Conservation (phyloP, 495 filamentous ascomycete species). For the Bacidia rubella region DNA sequence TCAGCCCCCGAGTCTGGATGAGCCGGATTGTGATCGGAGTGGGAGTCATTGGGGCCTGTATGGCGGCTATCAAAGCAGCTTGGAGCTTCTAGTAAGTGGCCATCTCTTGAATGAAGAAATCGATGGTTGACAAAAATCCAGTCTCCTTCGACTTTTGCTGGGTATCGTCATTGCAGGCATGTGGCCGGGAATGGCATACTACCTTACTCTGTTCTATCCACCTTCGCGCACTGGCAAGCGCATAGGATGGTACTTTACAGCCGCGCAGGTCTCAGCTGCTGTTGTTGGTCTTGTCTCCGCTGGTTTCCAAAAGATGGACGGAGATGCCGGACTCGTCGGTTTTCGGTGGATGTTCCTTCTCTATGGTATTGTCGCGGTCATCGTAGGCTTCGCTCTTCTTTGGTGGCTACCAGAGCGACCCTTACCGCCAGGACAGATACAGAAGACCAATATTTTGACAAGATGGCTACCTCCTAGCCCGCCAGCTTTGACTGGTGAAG, state of each 20-base stretch:
- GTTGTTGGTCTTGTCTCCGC: slow-evolving; percentile 84
- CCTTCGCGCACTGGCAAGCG: slow-evolving; percentile 74
- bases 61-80: slow-evolving; percentile 63
- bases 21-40: slow-evolving; percentile 80
- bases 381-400: slow-evolving; percentile 56
- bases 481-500: slow-evolving; percentile 62
- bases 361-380: slow-evolving; percentile 61
- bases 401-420: slow-evolving; percentile 90
- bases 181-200: slow-evolving; percentile 94
- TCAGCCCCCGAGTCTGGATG: slow-evolving; percentile 87
- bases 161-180: slow-evolving; percentile 84
- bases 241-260: slow-evolving; percentile 82
- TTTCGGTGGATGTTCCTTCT: slow-evolving; percentile 95
- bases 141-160: slow-evolving; percentile 69
- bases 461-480: slow-evolving; percentile 49
- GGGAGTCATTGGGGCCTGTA: slow-evolving; percentile 68
- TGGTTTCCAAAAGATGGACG: slow-evolving; percentile 86
- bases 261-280: slow-evolving; percentile 76
- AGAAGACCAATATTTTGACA: slow-evolving; percentile 25
- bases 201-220: slow-evolving; percentile 84
- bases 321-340: slow-evolving; percentile 57
- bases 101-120: not conserved
- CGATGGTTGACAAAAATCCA: slow-evolving; percentile 17
- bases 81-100: slow-evolving; percentile 70
- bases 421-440: slow-evolving; percentile 44